Base-by-base conservation (phyloP, 805 yeast species). In the Starmerella bacillaris region DNA sequence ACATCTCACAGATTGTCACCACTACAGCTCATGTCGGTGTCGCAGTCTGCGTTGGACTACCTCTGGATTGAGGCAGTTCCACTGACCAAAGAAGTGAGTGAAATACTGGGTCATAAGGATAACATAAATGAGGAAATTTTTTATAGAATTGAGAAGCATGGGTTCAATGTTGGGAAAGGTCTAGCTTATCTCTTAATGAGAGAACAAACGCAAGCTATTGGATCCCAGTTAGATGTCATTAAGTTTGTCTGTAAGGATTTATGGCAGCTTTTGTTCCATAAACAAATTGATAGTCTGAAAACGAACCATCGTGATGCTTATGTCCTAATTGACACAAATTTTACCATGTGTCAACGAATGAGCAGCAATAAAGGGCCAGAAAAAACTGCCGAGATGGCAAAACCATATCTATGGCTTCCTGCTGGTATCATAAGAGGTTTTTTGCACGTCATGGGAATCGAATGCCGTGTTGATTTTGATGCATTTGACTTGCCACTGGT, bases 191-290 rank as follows among this genome's bases (percentile, higher is more conserved):
- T 68, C 26, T 48, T 53, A 35, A 56, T 64, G 19, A 49, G 62
- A 49, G 48, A 59, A 51, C 24, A 42, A 22, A 47, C 67, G 51
- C 45, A 59, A 34, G 50, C 69, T 53, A 54, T 74, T 50, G 63
- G 60, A 16, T 84, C 78, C 41, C 64, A 78, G 9, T 56, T 86
- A 26, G 84, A 79, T 44, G 67, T 86, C 27, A 79, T 89, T 80
- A 86, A 86, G 56, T 83, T 80, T 53, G 69, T 89, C 4, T 84
- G 96, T 53, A 67, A 92, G 31, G 95, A 84, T 46, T 76, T 84
- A 20, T 89, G 96, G 96, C 72, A 69, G 46, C 58, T 67, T 35
- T 51, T 86, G 20, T 82, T 71, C 56, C 70, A 73, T 26, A 86
- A 83, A 55, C 94, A 78, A 53, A 79, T 89, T 63, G 95, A 84